Base-by-base conservation (phyloP, 2,329 filamentous ascomycete species). In the Pseudocercospora fuligena region DNA sequence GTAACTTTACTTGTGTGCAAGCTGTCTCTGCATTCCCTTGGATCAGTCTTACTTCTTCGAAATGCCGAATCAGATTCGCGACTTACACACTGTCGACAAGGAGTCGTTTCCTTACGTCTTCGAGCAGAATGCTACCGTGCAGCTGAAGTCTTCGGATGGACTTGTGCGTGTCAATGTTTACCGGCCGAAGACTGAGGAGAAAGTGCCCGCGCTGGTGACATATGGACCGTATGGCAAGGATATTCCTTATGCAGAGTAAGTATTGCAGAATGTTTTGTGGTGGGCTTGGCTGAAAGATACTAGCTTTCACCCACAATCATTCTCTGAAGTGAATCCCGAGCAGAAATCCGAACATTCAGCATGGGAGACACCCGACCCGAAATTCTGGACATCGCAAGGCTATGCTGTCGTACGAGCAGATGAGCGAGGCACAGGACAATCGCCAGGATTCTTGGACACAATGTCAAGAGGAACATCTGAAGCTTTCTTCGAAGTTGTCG, bases 211-310 rank as follows among this genome's bases (percentile, higher is more conserved):
- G 0, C 76, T 92, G 8, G 86, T 90, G 1, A 92, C 89, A 0
- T 92, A 92, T 69, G 90, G 90, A 0, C 90, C 90, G 0, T 92
- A 92, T 69, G 90, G 90, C 54, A 92, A 92, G 71, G 89, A 92
- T 71, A 90, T 91, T 40, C 85, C 83, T 21, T 92, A 92, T 74
- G 80, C 82, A 65, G 80, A 83, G 80, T 83, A 71, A 70, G 77
- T 61, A 62, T 67, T 3, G 9, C n/a, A 21, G 2, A 7, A 16
- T 46, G n/a, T 21, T 25, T 21, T 7, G n/a, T 4, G 11, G 11
- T 51, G n/a, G 33, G 7, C 3, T 81, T 62, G 80, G 80, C 40
- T 82, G 80, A 58, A 78, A 80, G 66, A 78, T 59, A 23, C 23
- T 25, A 83, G 76, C 67, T 88, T 88, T 73, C 80, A 84, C 64